Base-by-base conservation (phyloP, 768 basidiomycete species). In the Asterophora parasitica region DNA sequence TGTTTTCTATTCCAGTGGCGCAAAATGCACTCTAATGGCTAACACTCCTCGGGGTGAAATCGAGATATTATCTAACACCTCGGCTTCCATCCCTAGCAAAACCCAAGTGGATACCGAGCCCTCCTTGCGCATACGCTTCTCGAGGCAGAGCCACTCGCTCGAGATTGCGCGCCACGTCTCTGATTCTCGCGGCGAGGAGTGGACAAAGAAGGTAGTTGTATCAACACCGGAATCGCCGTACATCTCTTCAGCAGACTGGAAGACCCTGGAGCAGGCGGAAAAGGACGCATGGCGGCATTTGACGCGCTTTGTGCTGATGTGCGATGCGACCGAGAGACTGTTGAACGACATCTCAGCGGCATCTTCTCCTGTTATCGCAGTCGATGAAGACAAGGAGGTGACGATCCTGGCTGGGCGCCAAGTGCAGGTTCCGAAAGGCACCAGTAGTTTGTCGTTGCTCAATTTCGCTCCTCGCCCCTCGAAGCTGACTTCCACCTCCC, bases 11-110 rank as follows among this genome's bases (percentile, higher is more conserved):
- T 57, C 63, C 32, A 53, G 61, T 1, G 60, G 61, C 0, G 65
- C 67, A 0, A 76, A 72, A 56, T 79, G 70, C 52, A 73, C 68
- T 7, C 56, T 79, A 13, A 80, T 80, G 79, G 69, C 73, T 3
- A 81, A 81, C 48, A 58, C 63, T 9, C 74, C 78, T 20, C 60
- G 53, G 7, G 74, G 66, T 5, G 78, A 81, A 44, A 61, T 79
- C 30, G 79, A 81, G 51, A 43, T 77, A 15, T 47, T 72, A 15
- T 56, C 73, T 34, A 53, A 58, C 33, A 49, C 41, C 13, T 39
- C 53, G 7, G 13, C 45, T 7, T 31, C 42, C 7, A 23, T 52
- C 15, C 46, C 46, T 3, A 47, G 44, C 48, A 44, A 59, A 42
- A 17, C 16, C n/a, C 31, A 17, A 27, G 3, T 38, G 28, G 48